Conservation (phyloP, 768 basidiomycete species). For the Mycena epipterygia region DNA sequence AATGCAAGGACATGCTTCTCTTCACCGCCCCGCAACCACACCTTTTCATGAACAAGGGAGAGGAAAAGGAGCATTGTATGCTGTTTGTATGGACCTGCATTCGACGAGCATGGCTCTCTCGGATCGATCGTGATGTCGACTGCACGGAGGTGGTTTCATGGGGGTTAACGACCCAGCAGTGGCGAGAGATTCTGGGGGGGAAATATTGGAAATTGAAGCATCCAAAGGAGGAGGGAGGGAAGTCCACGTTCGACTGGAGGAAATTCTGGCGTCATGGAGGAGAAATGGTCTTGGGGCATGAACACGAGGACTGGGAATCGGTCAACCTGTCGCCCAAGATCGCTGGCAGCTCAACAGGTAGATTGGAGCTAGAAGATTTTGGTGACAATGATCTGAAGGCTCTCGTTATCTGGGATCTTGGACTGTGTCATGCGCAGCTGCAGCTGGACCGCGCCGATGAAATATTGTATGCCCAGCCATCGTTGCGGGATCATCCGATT, state of each 20-base stretch:
- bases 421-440: background rate
- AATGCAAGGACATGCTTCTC: background rate
- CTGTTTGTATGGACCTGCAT: constrained; percentile 25
- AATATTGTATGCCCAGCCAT: background rate
- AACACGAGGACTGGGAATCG: background rate
- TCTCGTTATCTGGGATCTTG: background rate
- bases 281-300: background rate
- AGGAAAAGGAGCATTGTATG: background rate
- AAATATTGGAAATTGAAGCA: constrained; percentile 6
- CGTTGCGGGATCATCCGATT: background rate
- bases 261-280: constrained; percentile 13
- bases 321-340: background rate
- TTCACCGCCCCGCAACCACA: background rate
- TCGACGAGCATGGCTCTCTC: background rate
- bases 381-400: background rate
- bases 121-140: background rate
- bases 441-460: background rate
- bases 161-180: constrained; percentile 9
- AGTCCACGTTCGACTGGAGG: background rate
- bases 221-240: background rate
- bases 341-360: background rate
- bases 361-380: background rate
- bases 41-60: background rate
- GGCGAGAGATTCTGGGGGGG: constrained; percentile 4
- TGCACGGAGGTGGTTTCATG: background rate